phyloP scores from a whole-genome alignment of 345 rosid genomes.

The Gossypioides kirkii region DNA sequence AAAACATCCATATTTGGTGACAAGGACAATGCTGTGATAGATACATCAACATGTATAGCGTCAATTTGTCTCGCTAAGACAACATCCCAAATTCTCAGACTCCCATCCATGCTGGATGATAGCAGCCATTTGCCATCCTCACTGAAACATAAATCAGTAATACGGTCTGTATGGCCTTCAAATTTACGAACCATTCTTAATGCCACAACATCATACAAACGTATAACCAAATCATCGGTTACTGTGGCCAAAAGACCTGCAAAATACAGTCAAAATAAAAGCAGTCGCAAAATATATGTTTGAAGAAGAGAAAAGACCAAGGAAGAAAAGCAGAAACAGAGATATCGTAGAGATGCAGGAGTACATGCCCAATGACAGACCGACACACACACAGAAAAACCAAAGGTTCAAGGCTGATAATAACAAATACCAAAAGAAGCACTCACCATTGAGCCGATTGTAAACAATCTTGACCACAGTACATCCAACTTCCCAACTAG shows the following conservation, averaged over 20 bases:
- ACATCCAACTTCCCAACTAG: constrained; percentile 79
- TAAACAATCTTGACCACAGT: constrained; percentile 66
- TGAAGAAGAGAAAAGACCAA: constrained; percentile 1
- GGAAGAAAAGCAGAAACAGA: neutral
- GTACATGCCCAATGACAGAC: neutral
- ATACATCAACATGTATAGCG: constrained; percentile 68
- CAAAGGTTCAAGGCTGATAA: neutral
- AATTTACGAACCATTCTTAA: constrained; percentile 87
- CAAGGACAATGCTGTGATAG: constrained; percentile 84
- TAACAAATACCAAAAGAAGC: constrained; percentile 1
- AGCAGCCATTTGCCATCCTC: constrained; percentile 98
- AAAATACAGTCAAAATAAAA: constrained; percentile 16
- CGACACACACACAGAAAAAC: neutral
- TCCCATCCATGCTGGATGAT: constrained; percentile 96
- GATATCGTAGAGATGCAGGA: neutral
- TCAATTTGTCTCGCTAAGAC: constrained; percentile 88
- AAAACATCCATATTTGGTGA: constrained; percentile 94
- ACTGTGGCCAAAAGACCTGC: constrained; percentile 89
- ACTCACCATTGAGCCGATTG: constrained; percentile 73
- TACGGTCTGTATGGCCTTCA: constrained; percentile 87
- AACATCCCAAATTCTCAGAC: constrained; percentile 89
- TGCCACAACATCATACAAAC: constrained; percentile 70
- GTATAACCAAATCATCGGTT: constrained; percentile 77
- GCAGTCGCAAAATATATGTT: constrained; percentile 3
- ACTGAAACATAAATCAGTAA: constrained; percentile 83